Conservation (phyloP, 2,329 filamentous ascomycete genomes). For the Microascus cirrosus region DNA sequence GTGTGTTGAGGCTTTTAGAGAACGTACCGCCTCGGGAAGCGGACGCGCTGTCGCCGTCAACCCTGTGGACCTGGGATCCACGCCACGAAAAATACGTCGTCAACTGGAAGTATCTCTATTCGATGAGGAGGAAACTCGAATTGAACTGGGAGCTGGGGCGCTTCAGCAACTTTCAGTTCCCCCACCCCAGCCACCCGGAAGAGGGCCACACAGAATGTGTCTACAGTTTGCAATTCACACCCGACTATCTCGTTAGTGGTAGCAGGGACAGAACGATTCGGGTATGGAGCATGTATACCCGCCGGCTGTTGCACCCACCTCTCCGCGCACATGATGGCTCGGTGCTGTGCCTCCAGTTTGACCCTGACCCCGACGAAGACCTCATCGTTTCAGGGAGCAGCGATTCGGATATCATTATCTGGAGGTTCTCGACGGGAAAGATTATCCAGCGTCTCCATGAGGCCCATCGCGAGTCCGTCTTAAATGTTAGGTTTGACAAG, state of each 20-base stretch:
- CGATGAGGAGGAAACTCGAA: slow-evolving; percentile 73
- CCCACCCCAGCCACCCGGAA: slow-evolving; percentile 66
- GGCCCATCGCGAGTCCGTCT: slow-evolving; percentile 80
- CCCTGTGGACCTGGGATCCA: slow-evolving; percentile 38
- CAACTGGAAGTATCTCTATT: slow-evolving; percentile 91
- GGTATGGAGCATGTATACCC: slow-evolving; percentile 80
- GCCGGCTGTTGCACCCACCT: slow-evolving; percentile 63
- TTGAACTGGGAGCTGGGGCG: slow-evolving; percentile 82
- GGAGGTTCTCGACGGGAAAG: slow-evolving; percentile 85
- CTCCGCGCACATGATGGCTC: slow-evolving; percentile 71
- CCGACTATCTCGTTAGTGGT: slow-evolving; percentile 81
- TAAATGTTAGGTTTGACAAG: slow-evolving; percentile 88
- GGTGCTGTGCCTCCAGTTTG: slow-evolving; percentile 90
- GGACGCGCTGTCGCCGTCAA: neutral
- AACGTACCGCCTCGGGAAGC: neutral
- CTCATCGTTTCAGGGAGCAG: slow-evolving; percentile 93
- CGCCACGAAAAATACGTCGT: slow-evolving; percentile 46
- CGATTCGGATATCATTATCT: slow-evolving; percentile 81
- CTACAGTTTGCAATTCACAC: slow-evolving; percentile 84
- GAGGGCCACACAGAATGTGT: slow-evolving; percentile 90
- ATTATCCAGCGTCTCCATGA: slow-evolving; percentile 63
- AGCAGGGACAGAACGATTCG: slow-evolving; percentile 81
- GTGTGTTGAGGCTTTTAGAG: neutral
- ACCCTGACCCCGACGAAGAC: slow-evolving; percentile 76
- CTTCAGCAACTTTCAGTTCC: slow-evolving; percentile 79